phyloP scores from a whole-genome alignment of 306 rosid genomes.

The Lagenaria siceraria region DNA sequence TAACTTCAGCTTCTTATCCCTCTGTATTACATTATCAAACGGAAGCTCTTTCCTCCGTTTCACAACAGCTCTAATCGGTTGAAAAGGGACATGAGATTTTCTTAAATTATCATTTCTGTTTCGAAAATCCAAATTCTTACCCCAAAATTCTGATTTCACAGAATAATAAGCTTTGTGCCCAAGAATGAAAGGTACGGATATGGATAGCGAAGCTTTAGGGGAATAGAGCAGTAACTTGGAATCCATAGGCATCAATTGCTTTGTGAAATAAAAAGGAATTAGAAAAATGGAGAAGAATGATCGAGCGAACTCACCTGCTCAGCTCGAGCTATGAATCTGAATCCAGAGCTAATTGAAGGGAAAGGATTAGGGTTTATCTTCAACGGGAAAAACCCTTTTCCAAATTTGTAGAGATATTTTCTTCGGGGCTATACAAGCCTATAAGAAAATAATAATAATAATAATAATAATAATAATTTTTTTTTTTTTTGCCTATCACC shows the following conservation, averaged over 20 bases:
- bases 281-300: not conserved
- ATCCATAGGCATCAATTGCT: constrained; percentile 25
- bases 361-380: not conserved
- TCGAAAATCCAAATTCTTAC: constrained; percentile 28
- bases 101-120: constrained; percentile 11
- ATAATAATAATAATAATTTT: too few species aligned
- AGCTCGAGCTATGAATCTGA: not conserved
- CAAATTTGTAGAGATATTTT: not conserved
- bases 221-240: constrained; percentile 28
- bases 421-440: not conserved
- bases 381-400: not conserved
- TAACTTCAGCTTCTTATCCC: constrained; percentile 70
- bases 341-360: not conserved
- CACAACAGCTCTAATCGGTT: constrained; percentile 53
- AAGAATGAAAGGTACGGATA: constrained; percentile 43
- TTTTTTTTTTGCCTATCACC: too few species aligned
- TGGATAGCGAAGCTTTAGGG: constrained; percentile 21
- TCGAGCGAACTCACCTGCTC: not conserved
- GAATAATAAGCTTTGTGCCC: constrained; percentile 24
- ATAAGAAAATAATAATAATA: too few species aligned
- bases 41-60: constrained; percentile 77
- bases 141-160: constrained; percentile 41
- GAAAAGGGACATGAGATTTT: constrained; percentile 12
- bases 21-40: constrained; percentile 75
- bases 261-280: not conserved